Evolutionary conservation across 176 grass and related monocot genomes (phyloP), one percentile per base, ranked within the genome.

Genomic region (Alopecurus myosuroides): DNA sequence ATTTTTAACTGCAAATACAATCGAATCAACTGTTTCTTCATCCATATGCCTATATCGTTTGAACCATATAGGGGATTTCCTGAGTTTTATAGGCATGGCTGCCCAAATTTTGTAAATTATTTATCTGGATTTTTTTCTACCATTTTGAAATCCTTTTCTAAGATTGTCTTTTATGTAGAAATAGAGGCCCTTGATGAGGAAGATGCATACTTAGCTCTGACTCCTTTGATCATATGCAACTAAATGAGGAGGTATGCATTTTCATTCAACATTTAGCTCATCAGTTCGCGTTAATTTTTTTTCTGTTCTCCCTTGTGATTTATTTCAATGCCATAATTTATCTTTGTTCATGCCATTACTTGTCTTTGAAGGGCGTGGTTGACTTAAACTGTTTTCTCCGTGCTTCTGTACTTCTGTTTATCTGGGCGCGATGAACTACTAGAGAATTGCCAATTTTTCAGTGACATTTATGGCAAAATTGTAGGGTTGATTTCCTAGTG

Each of bases 121-220:
- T 5, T 23, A 56, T 78, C 65, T 80, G 42, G 36, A 29, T 83
- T 68, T 37, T 39, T 77, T 75, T 61, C 15, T 2, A 28, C 34
- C 58, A 41, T 77, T 51, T 82, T 14, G 69, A 68, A 79, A 52
- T 37, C 28, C 51, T 61, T 80, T 83, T 60, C 58, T 90, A 51
- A 78, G 13, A 77, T 74, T 87, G 46, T 82, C 18, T 75, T 75
- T 51, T 75, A 51, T 51, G 12, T 51, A 98, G 97, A 98, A 61
- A 82, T 95, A 45, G 93, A 98, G 64, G 88, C 83, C 84, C 73
- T 98, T 70, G 97, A 98, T 52, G 91, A 95, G 84, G 97, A 94
- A 88, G 96, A 98, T 85, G 87, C 81, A 87, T 95, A 98, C 84
- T 90, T 98, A 82, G 93, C 91, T 73, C 85, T 85, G 61, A 64